These are phyloP conservation scores for Selenicereus undatus DNA, from an alignment of 148 eudicot species.

Conservation along the genomic window DNA sequence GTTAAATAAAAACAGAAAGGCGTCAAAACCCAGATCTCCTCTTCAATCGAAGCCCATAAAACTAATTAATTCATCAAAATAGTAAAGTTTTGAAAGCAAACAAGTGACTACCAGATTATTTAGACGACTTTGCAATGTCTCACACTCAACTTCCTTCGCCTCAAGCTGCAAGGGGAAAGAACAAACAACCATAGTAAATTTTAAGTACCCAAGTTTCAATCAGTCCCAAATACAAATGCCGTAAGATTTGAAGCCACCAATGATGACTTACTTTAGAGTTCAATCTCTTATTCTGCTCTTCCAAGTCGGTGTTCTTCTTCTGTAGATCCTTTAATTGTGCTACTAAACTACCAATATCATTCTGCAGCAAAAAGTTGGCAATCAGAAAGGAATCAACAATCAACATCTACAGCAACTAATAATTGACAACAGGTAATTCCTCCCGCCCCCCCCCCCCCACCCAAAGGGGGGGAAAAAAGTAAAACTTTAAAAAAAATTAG, in stretches of 20 bases:
- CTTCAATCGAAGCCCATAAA: not conserved
- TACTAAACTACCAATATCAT: conserved; percentile 76
- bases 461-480: too few species aligned
- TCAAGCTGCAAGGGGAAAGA: conserved; percentile 49
- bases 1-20: conserved; percentile 2
- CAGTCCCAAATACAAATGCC: not conserved
- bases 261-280: conserved; percentile 42
- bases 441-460: too few species aligned
- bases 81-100: not conserved
- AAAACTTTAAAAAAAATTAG: too few species aligned
- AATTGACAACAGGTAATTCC: not conserved
- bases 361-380: conserved; percentile 32
- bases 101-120: conserved; percentile 69
- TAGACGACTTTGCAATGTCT: conserved; percentile 49
- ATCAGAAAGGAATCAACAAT: not conserved
- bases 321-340: conserved; percentile 84
- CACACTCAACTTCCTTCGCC: conserved; percentile 53
- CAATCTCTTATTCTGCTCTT: conserved; percentile 63
- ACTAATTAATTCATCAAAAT: not conserved
- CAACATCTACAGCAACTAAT: not conserved
- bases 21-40: not conserved
- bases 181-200: conserved; percentile 5
- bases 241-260: not conserved
- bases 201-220: not conserved
- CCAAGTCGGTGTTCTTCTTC: conserved; percentile 54